phyloP scores from a whole-genome alignment of 2,329 filamentous ascomycete genomes.

The Arthrobotrys iridis region DNA sequence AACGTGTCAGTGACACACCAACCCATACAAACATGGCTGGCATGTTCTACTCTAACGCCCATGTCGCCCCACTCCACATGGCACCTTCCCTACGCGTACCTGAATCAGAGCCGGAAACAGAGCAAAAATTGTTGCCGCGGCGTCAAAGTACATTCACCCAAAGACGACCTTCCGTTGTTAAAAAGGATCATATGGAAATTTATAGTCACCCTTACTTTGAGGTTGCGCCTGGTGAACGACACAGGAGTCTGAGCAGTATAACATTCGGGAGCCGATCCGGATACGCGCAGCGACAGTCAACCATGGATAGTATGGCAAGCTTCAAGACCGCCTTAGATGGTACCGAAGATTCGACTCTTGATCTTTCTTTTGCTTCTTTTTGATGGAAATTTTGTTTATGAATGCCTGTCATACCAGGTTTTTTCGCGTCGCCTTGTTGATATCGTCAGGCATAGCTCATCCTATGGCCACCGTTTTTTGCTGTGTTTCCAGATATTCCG shows the following conservation, averaged over 20 bases:
- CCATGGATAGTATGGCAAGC: slow-evolving; percentile 36
- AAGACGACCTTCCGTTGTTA: slow-evolving; percentile 32
- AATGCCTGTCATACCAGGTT: background rate
- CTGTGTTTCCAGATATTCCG: no score
- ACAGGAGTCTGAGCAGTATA: slow-evolving; percentile 37
- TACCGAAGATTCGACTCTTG: slow-evolving; percentile 3
- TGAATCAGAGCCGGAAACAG: background rate
- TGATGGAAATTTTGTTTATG: background rate
- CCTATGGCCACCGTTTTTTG: no score
- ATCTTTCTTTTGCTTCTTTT: slow-evolving; percentile 39
- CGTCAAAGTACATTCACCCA: slow-evolving; percentile 7
- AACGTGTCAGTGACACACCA: slow-evolving; percentile 11
- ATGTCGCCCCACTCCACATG: slow-evolving; percentile 17
- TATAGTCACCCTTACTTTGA: slow-evolving; percentile 51
- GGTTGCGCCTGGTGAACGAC: slow-evolving; percentile 32
- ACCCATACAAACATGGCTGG: slow-evolving; percentile 11
- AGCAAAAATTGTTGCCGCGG: background rate
- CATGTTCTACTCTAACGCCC: slow-evolving; percentile 21
- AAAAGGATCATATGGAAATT: slow-evolving; percentile 42
- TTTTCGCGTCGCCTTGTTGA: background rate
- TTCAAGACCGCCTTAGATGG: slow-evolving; percentile 43
- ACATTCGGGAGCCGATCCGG: slow-evolving; percentile 11
- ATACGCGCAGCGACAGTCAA: slow-evolving; percentile 7
- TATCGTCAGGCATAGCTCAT: background rate
- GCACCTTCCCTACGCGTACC: background rate